Evolutionary conservation across 192 early-diverging fungal species (phyloP), one percentile per base, ranked within the genome.

Genomic region (Paraglomus brasilianum): DNA sequence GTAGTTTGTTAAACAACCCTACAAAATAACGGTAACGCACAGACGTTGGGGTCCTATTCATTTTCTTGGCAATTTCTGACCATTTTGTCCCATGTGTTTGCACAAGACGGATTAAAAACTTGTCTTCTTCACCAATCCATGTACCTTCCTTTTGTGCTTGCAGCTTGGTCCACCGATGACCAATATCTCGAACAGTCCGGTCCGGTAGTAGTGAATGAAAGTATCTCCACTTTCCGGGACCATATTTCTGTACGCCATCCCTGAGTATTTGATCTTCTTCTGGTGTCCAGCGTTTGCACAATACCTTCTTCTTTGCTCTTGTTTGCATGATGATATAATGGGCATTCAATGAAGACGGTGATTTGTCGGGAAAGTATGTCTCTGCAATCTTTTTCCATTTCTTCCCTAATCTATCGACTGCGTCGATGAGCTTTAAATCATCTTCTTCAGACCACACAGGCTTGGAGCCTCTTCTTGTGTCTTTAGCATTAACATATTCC

Each of bases 121-220:
- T 60, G 43, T 60, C 58, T 60, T 60, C 58, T 60, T 60, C 58
- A 5, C 14, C 39, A 9, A 4, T 60, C 58, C 58, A 60, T 10
- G 8, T 30, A 38, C 22, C 58, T 14, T 14, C 8, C 43, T 40
- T 60, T 39, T 39, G 8, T 10, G 36, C 13, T 2, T 36, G n/a
- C 17, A 60, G 8, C 17, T 42, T 24, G 4, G 39, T 40, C 58
- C 58, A 60, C 43, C 58, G n/a, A 10, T 40, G 17, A n/a, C 8
- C 7, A 60, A 60, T 11, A 42, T 60, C 39, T 40, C 14, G 8
- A 1, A 10, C n/a, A 38, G 8, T 38, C 17, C 14, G 39, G 43
- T 42, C 19, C 17, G 58, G 30, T 11, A 60, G 30, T 42, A 60
- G 43, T 13, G 39, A 15, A n/a, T 7, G 13, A 30, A 60, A 42